These are phyloP conservation scores for Vanrija pseudolonga DNA, from an alignment of 1,284 basidiomycete species.

Conservation along the genomic window DNA sequence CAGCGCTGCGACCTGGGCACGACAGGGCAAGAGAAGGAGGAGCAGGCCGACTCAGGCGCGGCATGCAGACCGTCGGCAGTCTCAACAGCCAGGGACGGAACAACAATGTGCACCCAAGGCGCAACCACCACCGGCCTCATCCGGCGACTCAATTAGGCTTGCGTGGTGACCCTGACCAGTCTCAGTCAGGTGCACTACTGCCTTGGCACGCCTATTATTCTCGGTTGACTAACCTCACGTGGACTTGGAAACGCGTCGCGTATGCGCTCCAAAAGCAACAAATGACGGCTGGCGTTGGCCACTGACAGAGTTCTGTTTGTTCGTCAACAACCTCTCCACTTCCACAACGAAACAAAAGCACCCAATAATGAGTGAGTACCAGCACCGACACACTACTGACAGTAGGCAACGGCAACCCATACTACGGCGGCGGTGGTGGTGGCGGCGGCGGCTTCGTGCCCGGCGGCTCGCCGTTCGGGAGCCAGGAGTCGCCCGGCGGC, in stretches of 20 bases:
- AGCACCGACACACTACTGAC: background rate
- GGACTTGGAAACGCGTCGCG: background rate
- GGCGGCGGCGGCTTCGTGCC: conserved; percentile 34
- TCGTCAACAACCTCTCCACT: background rate
- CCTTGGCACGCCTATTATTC: background rate
- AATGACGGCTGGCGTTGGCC: too few relatives aligned
- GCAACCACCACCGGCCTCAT: too few relatives aligned
- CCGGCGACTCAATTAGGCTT: background rate
- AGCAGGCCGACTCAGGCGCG: too few relatives aligned
- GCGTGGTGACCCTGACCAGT: background rate
- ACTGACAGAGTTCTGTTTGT: background rate
- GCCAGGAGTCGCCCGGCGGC: conserved; percentile 35
- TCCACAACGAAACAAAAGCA: background rate
- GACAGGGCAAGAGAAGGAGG: too few relatives aligned
- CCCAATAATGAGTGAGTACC: conserved; percentile 15
- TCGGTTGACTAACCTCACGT: background rate
- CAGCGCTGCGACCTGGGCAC: too few relatives aligned
- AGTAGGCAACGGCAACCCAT: conserved; percentile 41
- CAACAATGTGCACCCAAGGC: too few relatives aligned
- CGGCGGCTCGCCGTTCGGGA: conserved; percentile 36
- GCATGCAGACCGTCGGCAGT: too few relatives aligned
- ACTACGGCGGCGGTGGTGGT: conserved; percentile 36
- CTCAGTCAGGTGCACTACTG: background rate
- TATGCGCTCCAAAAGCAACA: too few relatives aligned
- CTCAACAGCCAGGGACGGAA: too few relatives aligned